Conservation (phyloP, 177 flowering plant genomes). For the Vitis hybrid region DNA sequence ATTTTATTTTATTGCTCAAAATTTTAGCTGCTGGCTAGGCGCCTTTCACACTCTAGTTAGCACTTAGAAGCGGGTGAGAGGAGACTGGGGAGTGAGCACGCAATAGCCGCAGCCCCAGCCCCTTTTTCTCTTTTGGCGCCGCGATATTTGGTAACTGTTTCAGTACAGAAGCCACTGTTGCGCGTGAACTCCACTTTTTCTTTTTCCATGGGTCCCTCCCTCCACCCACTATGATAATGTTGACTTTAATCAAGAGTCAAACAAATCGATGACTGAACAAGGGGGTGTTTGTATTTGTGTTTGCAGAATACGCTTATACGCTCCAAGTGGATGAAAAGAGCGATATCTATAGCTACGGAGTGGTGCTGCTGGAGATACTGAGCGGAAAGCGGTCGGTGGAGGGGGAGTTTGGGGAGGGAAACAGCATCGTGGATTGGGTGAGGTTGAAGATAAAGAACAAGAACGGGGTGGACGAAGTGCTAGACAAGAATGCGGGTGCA, state of each 20-base stretch:
- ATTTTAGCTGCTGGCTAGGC: not conserved
- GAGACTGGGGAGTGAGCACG: too few relatives aligned
- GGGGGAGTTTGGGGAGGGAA: conserved; percentile 90
- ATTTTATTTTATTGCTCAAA: not conserved
- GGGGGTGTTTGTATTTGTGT: not conserved
- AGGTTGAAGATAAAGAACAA: conserved; percentile 63
- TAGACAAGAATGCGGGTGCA: conserved; percentile 87
- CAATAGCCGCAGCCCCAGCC: too few relatives aligned
- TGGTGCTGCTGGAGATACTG: conserved; percentile 82
- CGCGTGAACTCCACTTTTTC: conserved; percentile 26
- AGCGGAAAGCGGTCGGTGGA: conserved; percentile 84
- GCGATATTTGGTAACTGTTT: conserved; percentile 14
- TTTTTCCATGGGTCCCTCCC: conserved; percentile 5
- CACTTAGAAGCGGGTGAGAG: too few relatives aligned
- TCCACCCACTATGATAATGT: not conserved
- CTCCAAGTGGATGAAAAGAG: conserved; percentile 98
- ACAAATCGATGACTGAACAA: not conserved
- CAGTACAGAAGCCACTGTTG: conserved; percentile 21
- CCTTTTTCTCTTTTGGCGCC: conserved; percentile 16
- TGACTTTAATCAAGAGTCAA: not conserved
- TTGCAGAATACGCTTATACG: conserved; percentile 93
- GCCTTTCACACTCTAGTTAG: too few relatives aligned
- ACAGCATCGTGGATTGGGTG: conserved; percentile 98
- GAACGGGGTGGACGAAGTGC: conserved; percentile 55
- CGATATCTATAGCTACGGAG: conserved; percentile 94